A percentile compares a stretch with the other conserved stretches of the same genome.
Evolutionary conservation across 192 early-diverging fungal genomes (phyloP).

Genomic region (Rhizophagus prolifer): DNA sequence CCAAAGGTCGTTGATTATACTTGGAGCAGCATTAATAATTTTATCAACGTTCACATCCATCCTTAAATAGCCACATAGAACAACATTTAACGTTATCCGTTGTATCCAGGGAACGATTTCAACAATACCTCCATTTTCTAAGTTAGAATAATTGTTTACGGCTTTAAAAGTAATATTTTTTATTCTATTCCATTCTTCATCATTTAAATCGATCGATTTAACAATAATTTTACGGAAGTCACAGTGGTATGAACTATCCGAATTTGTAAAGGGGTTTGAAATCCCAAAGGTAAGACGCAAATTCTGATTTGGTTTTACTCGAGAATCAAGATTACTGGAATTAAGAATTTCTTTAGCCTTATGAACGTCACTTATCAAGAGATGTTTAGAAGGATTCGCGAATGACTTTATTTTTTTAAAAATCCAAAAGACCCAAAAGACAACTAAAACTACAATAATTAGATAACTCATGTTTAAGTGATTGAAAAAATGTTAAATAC

Average conservation of each 20-base stretch:
- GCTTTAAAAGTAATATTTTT: neutral
- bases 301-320: neutral
- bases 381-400: neutral
- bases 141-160: neutral
- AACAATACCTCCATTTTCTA: neutral
- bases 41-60: neutral
- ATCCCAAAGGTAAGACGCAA: conserved; percentile 1
- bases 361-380: neutral
- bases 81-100: neutral
- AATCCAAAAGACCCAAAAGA: neutral
- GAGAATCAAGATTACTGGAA: neutral
- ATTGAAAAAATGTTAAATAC: too few relatives aligned
- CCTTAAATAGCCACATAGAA: neutral
- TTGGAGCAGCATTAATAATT: neutral
- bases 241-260: neutral
- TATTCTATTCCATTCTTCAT: neutral
- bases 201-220: neutral
- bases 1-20: conserved; percentile 1
- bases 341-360: neutral
- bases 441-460: neutral
- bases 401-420: neutral
- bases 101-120: neutral
- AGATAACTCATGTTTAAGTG: neutral
- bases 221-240: neutral
- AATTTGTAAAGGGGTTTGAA: conserved; percentile 18